A percentile compares a stretch with the other conserved stretches of the same genome.
These are phyloP conservation scores for Pontederia paniculata DNA, from an alignment of 176 grass and related monocot species.

Conservation along the genomic window DNA sequence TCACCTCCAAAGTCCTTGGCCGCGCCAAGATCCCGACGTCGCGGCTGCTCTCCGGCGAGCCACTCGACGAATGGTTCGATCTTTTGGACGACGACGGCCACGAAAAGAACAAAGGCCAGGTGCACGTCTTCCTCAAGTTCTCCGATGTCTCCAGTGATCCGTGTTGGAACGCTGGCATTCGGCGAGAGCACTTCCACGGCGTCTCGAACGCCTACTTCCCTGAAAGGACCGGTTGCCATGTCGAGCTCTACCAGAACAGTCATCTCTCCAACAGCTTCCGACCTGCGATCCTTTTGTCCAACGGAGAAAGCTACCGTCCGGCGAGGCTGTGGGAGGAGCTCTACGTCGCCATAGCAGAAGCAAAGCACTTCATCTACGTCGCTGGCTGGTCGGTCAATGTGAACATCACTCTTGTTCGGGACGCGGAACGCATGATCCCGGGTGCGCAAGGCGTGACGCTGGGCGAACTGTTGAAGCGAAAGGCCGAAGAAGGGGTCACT, in stretches of 20 bases:
- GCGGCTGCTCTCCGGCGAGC: slow-evolving; percentile 22
- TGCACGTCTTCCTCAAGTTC: slow-evolving; percentile 36
- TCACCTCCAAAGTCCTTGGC: slow-evolving; percentile 38
- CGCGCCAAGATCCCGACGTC: slow-evolving; percentile 27
- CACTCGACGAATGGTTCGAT: slow-evolving; percentile 32
- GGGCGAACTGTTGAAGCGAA: slow-evolving; percentile 61
- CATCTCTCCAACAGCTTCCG: slow-evolving; percentile 43
- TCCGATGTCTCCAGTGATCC: slow-evolving; percentile 31
- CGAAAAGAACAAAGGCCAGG: slow-evolving; percentile 26
- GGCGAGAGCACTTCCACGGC: slow-evolving; percentile 23
- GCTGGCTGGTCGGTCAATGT: slow-evolving; percentile 67
- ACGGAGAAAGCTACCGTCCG: slow-evolving; percentile 25
- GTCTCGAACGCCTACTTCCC: slow-evolving; percentile 45
- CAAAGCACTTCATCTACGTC: slow-evolving; percentile 63
- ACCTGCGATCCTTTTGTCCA: slow-evolving; percentile 26
- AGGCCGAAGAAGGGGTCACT: slow-evolving; percentile 68
- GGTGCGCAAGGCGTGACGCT: slow-evolving; percentile 50
- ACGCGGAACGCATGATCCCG: slow-evolving; percentile 35
- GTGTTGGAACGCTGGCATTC: slow-evolving; percentile 44
- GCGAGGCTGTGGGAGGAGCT: slow-evolving; percentile 67
- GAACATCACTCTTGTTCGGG: slow-evolving; percentile 55
- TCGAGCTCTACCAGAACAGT: slow-evolving; percentile 73
- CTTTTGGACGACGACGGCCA: slow-evolving; percentile 36
- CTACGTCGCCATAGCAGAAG: slow-evolving; percentile 41
- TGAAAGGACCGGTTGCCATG: slow-evolving; percentile 34